phyloP scores from a whole-genome alignment of 2,329 filamentous ascomycete genomes.

The Calonectria ilicicola region DNA sequence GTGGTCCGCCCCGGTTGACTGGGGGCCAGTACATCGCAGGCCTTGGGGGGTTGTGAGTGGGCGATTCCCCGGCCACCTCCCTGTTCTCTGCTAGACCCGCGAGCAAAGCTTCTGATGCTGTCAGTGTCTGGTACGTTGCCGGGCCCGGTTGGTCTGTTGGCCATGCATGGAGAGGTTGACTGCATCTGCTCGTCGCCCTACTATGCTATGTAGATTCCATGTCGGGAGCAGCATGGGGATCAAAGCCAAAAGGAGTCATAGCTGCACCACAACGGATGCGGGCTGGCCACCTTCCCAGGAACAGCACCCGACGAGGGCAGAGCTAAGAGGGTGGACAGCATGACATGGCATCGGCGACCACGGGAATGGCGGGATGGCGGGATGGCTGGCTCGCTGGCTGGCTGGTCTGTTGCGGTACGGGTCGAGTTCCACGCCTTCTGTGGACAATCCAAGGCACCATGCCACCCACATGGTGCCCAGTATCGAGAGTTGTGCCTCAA shows the following conservation, averaged over 20 bases:
- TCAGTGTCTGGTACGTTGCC: conserved; percentile 19
- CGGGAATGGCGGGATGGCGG: conserved; percentile 20
- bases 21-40: conserved; percentile 32
- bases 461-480: conserved; percentile 13
- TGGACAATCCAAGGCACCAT: conserved; percentile 8
- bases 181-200: conserved; percentile 5
- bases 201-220: conserved; percentile 8
- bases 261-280: conserved; percentile 13
- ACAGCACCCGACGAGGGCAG: conserved; percentile 18
- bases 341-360: conserved; percentile 17
- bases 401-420: conserved; percentile 9
- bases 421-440: conserved; percentile 21
- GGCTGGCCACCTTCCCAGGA: conserved; percentile 20
- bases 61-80: conserved; percentile 11
- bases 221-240: conserved; percentile 13
- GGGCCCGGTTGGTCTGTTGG: conserved; percentile 19
- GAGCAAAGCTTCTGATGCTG: conserved; percentile 16
- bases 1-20: conserved; percentile 41
- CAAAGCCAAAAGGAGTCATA: conserved; percentile 16
- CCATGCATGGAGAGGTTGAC: conserved; percentile 15
- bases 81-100: conserved; percentile 13
- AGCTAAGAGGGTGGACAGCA: conserved; percentile 9
- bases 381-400: conserved; percentile 16
- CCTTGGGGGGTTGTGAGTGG: conserved; percentile 20
- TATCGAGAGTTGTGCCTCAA: neutral